Evolutionary conservation across 2,329 filamentous ascomycete genomes (phyloP).

Genomic region (Apiospora aurea): DNA sequence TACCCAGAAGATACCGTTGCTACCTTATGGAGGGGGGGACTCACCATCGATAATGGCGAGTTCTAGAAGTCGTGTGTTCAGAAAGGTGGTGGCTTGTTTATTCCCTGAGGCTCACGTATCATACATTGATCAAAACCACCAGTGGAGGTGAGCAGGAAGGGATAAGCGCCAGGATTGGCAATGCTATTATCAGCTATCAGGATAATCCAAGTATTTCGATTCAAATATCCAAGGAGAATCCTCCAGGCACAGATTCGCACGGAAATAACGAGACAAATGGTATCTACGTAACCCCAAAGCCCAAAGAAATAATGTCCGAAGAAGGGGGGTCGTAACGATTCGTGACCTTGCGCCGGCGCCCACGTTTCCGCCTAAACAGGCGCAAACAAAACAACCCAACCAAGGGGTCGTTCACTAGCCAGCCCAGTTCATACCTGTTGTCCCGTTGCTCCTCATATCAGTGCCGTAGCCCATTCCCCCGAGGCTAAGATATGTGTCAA

Average conservation of each 20-base stretch:
- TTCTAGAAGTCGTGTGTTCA: no score
- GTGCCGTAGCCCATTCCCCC: slow-evolving; percentile 38
- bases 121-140: not conserved
- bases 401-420: not conserved
- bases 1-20: not conserved
- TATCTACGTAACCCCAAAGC: slow-evolving; percentile 22
- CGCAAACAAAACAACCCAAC: not conserved
- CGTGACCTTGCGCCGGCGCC: slow-evolving; percentile 2
- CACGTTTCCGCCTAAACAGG: not conserved
- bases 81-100: no score
- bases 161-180: not conserved
- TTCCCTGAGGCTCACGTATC: no score
- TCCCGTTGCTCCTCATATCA: slow-evolving; percentile 21
- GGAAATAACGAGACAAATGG: slow-evolving; percentile 19
- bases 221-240: not conserved
- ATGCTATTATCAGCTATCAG: not conserved
- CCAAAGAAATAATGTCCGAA: slow-evolving; percentile 8
- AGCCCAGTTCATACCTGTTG: slow-evolving; percentile 16
- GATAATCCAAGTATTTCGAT: not conserved
- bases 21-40: not conserved
- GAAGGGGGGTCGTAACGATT: slow-evolving; percentile 7
- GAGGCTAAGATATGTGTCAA: slow-evolving; percentile 63
- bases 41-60: not conserved
- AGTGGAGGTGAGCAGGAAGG: not conserved
- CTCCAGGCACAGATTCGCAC: not conserved